These are phyloP conservation scores for Camellia japonica DNA, from an alignment of 148 eudicot species.

Conservation along the genomic window DNA sequence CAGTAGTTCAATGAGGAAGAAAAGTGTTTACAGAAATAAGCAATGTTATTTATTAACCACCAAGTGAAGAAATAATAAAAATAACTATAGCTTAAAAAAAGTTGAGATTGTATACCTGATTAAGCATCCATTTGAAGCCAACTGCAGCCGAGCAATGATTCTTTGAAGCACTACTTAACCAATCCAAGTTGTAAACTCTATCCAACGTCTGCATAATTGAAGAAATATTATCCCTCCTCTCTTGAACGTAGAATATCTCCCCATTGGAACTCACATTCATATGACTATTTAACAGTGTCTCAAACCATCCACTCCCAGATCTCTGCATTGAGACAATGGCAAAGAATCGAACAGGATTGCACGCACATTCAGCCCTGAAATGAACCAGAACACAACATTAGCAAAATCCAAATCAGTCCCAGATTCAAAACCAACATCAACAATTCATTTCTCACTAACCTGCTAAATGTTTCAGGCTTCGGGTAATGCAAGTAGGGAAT, in stretches of 20 bases:
- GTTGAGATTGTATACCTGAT: slow-evolving; percentile 56
- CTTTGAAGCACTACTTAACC: slow-evolving; percentile 87
- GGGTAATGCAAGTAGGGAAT: slow-evolving; percentile 66
- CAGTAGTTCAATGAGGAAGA: not conserved
- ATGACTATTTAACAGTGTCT: slow-evolving; percentile 87
- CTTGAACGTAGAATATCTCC: slow-evolving; percentile 64
- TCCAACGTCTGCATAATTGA: slow-evolving; percentile 63
- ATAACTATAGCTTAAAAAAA: not conserved
- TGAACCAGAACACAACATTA: not conserved
- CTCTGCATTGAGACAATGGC: slow-evolving; percentile 89
- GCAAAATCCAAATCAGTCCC: not conserved
- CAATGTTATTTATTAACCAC: slow-evolving; percentile 8
- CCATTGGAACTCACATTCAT: slow-evolving; percentile 90
- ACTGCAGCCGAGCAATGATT: slow-evolving; percentile 92
- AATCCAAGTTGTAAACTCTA: slow-evolving; percentile 85
- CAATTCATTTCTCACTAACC: slow-evolving; percentile 32
- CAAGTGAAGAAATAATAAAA: not conserved
- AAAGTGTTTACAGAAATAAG: not conserved
- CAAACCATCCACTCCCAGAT: slow-evolving; percentile 99
- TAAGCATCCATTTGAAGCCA: slow-evolving; percentile 99
- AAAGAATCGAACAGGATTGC: slow-evolving; percentile 78
- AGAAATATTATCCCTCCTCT: slow-evolving; percentile 70
- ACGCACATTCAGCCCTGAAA: slow-evolving; percentile 74
- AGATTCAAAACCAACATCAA: slow-evolving; percentile 4
- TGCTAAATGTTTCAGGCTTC: slow-evolving; percentile 64